Percentiles rank a stretch among this genome's conserved stretches.
Conservation (phyloP, 768 basidiomycete genomes). For the Hydnomerulius pinastri region DNA sequence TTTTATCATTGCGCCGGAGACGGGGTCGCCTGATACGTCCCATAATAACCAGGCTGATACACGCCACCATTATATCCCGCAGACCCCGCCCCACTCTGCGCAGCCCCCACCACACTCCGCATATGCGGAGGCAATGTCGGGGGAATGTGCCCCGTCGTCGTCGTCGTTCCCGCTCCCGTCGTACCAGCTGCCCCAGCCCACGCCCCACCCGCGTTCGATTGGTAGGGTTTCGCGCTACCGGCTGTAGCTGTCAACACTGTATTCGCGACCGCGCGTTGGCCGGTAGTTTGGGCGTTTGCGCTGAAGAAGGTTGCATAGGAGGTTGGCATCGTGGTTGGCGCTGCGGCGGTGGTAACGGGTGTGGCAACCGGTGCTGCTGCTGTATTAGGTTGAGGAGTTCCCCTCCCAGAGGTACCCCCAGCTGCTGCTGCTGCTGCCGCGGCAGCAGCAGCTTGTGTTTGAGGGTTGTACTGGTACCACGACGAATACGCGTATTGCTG, state of each 20-base stretch:
- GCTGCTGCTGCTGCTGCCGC: constrained; percentile 23
- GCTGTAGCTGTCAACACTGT: constrained; percentile 41
- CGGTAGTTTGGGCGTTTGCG: constrained; percentile 27
- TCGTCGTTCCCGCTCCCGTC: too few species aligned
- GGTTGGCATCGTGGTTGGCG: constrained; percentile 32
- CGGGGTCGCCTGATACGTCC: constrained; percentile 32
- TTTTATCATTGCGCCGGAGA: constrained; percentile 32
- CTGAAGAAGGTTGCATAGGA: constrained; percentile 46
- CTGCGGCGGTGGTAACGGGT: constrained; percentile 22
- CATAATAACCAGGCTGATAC: constrained; percentile 35
- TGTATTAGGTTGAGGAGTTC: constrained; percentile 45
- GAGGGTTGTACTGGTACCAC: constrained; percentile 47
- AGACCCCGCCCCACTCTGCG: constrained; percentile 23
- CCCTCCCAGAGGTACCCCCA: constrained; percentile 36
- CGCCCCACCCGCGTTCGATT: constrained; percentile 22
- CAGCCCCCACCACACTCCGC: constrained; percentile 24
- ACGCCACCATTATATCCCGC: constrained; percentile 17
- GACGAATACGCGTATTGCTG: constrained; percentile 44
- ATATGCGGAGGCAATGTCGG: constrained; percentile 47
- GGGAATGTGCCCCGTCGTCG: constrained; percentile 27
- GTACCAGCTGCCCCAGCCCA: constrained; percentile 30
- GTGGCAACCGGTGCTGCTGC: constrained; percentile 27
- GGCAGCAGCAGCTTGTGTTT: constrained; percentile 18
- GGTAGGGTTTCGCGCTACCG: constrained; percentile 29
- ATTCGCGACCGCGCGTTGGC: constrained; percentile 56